Evolutionary conservation across 108 stramenopile species (phyloP).

Genomic region (Cyclotella kingstonii): DNA sequence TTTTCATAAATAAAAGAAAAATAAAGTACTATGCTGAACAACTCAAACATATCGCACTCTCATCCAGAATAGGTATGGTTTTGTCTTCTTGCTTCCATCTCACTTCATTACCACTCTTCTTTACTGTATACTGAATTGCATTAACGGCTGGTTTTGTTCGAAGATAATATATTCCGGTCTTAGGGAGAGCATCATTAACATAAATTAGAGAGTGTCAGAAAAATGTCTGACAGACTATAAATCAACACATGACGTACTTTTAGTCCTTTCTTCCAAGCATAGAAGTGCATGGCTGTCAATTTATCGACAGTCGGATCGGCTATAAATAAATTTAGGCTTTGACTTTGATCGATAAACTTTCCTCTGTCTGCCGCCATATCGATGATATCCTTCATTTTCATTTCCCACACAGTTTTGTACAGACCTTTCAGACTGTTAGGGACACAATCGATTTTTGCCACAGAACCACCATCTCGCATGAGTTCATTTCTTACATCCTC

Average conservation of each 20-base stretch:
- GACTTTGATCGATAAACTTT: conserved; percentile 96
- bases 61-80: neutral
- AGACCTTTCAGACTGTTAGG: conserved; percentile 85
- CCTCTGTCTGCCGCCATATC: conserved; percentile 97
- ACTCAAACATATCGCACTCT: conserved; percentile 37
- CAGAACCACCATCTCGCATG: conserved; percentile 91
- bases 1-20: too few species aligned
- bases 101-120: conserved; percentile 48
- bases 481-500: conserved; percentile 87
- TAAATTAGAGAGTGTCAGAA: neutral
- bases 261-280: conserved; percentile 94
- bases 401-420: conserved; percentile 99
- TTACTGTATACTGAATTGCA: conserved; percentile 97
- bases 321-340: conserved; percentile 95
- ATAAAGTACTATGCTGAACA: conserved; percentile 43
- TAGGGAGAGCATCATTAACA: neutral
- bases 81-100: neutral
- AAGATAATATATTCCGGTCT: conserved; percentile 99
- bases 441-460: conserved; percentile 79
- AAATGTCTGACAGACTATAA: conserved; percentile 1
- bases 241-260: conserved; percentile 58
- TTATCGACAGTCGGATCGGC: conserved; percentile 90
- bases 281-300: conserved; percentile 98
- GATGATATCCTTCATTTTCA: conserved; percentile 91
- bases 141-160: conserved; percentile 93